Evolutionary conservation across 2,329 filamentous ascomycete genomes (phyloP).

Genomic region (Sarocladiaceae sp.): DNA sequence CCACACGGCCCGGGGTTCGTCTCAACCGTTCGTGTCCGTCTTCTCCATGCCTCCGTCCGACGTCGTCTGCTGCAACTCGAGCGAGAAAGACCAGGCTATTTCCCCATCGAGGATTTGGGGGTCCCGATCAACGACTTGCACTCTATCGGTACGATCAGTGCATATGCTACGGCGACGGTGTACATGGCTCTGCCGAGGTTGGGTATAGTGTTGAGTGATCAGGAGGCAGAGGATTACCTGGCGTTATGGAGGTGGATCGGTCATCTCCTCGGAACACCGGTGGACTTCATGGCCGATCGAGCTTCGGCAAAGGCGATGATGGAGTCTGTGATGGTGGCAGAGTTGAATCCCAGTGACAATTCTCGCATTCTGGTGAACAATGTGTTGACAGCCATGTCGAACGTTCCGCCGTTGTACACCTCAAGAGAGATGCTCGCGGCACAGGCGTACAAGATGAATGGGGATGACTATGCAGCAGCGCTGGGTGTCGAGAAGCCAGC

Average conservation of each 20-base stretch:
- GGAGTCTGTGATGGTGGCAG: constrained; percentile 63
- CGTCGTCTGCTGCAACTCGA: constrained; percentile 57
- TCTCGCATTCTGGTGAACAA: constrained; percentile 68
- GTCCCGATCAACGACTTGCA: constrained; percentile 74
- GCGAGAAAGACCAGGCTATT: constrained; percentile 53
- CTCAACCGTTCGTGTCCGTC: constrained; percentile 59
- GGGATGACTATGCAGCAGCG: constrained; percentile 54
- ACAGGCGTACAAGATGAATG: constrained; percentile 66
- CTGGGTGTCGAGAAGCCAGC: constrained; percentile 53
- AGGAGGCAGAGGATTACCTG: constrained; percentile 66
- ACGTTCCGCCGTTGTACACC: constrained; percentile 60
- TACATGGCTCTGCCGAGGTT: constrained; percentile 69
- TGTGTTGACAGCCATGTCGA: constrained; percentile 65
- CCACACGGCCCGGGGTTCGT: constrained; percentile 54
- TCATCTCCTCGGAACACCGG: constrained; percentile 66
- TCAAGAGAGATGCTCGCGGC: constrained; percentile 65
- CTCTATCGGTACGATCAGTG: constrained; percentile 65
- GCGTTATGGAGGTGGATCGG: constrained; percentile 74
- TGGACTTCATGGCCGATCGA: constrained; percentile 53
- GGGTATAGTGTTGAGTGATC: constrained; percentile 59
- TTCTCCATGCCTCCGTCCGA: constrained; percentile 62
- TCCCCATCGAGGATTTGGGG: constrained; percentile 52
- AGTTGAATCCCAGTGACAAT: constrained; percentile 61
- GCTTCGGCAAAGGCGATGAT: constrained; percentile 56
- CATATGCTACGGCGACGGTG: constrained; percentile 65